Percentiles rank a stretch among this genome's conserved stretches.
Conservation (phyloP, 257 asterid species). For the Solanum bulbocastanum region DNA sequence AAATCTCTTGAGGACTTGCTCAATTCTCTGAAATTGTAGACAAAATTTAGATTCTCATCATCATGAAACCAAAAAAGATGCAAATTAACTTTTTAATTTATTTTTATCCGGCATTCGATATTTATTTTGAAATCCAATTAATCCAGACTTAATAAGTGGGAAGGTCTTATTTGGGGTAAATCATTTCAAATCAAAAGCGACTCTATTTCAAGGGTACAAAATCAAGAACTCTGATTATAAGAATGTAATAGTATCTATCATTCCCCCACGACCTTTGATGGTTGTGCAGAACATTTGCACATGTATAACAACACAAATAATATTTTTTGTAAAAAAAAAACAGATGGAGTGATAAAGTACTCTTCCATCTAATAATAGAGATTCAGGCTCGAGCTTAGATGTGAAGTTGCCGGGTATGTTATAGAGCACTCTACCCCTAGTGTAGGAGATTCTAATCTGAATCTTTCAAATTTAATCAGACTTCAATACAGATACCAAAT, state of each 20-base stretch:
- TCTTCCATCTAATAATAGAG: not conserved
- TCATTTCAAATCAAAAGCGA: not conserved
- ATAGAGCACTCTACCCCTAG: not conserved
- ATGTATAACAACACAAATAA: not conserved
- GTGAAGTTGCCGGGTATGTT: not conserved
- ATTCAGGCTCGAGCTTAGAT: not conserved
- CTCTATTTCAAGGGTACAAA: not conserved
- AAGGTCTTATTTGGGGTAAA: not conserved
- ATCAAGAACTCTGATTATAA: accelerated
- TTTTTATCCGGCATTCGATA: not conserved
- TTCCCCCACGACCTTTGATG: not conserved
- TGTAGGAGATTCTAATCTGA: accelerated
- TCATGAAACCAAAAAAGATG: not conserved
- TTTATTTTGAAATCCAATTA: not conserved
- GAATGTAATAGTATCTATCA: not conserved
- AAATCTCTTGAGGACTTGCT: conserved; percentile 49
- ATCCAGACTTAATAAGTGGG: too few relatives aligned
- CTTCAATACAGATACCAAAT: not conserved
- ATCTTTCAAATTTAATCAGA: not conserved
- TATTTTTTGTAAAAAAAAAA: not conserved
- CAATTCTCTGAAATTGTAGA: conserved; percentile 27
- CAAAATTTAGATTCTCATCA: not conserved
- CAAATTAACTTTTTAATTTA: not conserved
- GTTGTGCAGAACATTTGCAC: not conserved
- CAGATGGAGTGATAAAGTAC: not conserved